These are phyloP conservation scores for Fusarium xyrophilum DNA, from an alignment of 2,329 filamentous ascomycete genomes.

Conservation along the genomic window DNA sequence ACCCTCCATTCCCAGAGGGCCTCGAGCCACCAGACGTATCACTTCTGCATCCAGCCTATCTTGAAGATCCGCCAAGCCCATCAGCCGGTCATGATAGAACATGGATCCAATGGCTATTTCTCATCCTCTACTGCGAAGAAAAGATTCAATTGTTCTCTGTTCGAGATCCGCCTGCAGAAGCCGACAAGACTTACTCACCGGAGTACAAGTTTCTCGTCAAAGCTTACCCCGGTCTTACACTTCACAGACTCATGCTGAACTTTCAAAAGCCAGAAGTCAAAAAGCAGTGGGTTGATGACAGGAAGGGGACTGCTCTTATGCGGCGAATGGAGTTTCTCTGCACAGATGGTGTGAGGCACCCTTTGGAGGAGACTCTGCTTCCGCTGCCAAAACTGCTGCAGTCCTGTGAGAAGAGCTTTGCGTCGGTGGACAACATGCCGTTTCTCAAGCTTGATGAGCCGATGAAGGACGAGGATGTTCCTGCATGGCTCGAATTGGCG, in stretches of 20 bases:
- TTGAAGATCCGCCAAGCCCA: neutral
- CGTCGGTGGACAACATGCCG: neutral
- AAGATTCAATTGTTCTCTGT: neutral
- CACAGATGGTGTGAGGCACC: neutral
- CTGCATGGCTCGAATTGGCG: neutral
- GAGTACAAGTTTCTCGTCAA: neutral
- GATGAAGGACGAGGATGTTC: neutral
- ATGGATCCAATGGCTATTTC: neutral
- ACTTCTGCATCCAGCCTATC: neutral
- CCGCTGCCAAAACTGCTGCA: neutral
- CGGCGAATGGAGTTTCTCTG: neutral
- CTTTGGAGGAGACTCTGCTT: neutral
- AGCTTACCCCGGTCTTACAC: neutral
- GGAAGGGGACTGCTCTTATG: neutral
- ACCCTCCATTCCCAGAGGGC: neutral
- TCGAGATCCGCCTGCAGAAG: neutral
- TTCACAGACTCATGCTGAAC: neutral
- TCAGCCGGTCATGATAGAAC: neutral
- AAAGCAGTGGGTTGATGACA: neutral
- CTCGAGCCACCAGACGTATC: neutral
- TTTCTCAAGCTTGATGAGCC: neutral
- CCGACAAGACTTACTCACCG: neutral
- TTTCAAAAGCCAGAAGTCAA: neutral
- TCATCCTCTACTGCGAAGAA: neutral
- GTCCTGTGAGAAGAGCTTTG: neutral